Base-by-base conservation (phyloP, 495 filamentous ascomycete genomes). In the Talaromyces adpressus region DNA sequence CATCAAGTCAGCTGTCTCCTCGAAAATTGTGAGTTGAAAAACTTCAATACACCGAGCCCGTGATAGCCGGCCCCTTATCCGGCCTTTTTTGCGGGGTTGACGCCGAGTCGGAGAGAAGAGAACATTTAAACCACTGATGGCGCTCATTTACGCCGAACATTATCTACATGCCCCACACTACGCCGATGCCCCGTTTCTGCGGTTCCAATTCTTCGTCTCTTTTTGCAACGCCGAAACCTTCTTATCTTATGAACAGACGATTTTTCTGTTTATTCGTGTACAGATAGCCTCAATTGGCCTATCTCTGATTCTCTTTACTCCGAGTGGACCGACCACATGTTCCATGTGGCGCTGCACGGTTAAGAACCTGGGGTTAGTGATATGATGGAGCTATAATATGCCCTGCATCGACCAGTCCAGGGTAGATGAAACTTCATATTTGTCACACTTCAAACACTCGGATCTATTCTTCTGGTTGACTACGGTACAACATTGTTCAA, bases 271-370 rank as follows among this genome's bases (percentile, higher is more conserved):
- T 41, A 16, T 41, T 41, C 36, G 14, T 16, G 36, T 5, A 16
- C 11, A 41, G 36, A 41, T 41, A 41, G 36, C 23, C 57, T n/a
- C 57, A 57, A 59, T 22, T 25, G 14, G 23, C 23, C 41, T 51
- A 67, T 67, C 59, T 61, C 65, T 47, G 6, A 62, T 12, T 20
- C 6, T 27, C 25, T 11, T 47, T 61, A 63, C 29, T 29, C 39
- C 59, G 59, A 56, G 52, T 61, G 25, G 39, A 61, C 51, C 30
- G 29, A 58, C 30, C 12, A 18, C 27, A 18, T 58, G 16, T 58
- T 32, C 14, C 56, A 34, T 58, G 56, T 32, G 56, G 29, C 56
- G 36, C 56, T 58, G 20, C 8, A 25, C 56, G 27, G 27, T 23
- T 14, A 25, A 25, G 52, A 56, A 56, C 27, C 56, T 32, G 30